Evolutionary conservation across 2,329 filamentous ascomycete species (phyloP).

Genomic region (Exophiala spinifera): DNA sequence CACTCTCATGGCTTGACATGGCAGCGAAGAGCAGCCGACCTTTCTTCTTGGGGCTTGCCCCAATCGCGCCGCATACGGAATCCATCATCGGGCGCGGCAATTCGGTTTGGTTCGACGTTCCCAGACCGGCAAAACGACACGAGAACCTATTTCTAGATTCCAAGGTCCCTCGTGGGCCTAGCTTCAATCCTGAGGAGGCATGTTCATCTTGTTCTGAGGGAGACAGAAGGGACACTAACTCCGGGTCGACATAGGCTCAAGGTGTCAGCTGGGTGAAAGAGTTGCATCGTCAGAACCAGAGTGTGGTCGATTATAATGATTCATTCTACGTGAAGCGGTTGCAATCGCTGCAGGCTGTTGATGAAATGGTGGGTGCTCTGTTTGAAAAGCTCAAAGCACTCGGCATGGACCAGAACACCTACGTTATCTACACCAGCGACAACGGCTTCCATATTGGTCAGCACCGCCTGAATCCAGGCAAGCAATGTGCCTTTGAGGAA

Average conservation of each 20-base stretch:
- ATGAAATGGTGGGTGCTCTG: constrained; percentile 55
- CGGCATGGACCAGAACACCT: constrained; percentile 51
- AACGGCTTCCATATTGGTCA: constrained; percentile 62
- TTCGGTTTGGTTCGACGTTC: constrained; percentile 44
- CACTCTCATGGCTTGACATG: too few relatives aligned
- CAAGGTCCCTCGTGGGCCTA: constrained; percentile 29
- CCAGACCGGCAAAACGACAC: constrained; percentile 40
- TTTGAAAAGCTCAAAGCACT: constrained; percentile 44
- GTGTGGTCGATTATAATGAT: constrained; percentile 32
- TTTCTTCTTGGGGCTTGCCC: too few relatives aligned
- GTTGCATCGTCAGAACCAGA: too few relatives aligned
- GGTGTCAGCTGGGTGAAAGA: too few relatives aligned
- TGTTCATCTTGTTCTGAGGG: too few relatives aligned
- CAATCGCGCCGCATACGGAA: constrained; percentile 36
- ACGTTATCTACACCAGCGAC: constrained; percentile 60
- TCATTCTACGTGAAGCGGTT: constrained; percentile 47
- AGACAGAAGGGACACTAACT: too few relatives aligned
- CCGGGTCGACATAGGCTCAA: too few relatives aligned
- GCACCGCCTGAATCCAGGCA: constrained; percentile 57
- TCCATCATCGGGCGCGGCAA: constrained; percentile 60
- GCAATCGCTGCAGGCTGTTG: constrained; percentile 43
- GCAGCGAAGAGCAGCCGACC: too few relatives aligned
- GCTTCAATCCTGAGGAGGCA: too few relatives aligned
- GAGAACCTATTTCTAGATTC: constrained; percentile 43
- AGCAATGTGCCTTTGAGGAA: constrained; percentile 57